Evolutionary conservation across 1,139 yeast species (phyloP), one percentile per base, ranked within the genome.

Genomic region (Candida mesenterica): DNA sequence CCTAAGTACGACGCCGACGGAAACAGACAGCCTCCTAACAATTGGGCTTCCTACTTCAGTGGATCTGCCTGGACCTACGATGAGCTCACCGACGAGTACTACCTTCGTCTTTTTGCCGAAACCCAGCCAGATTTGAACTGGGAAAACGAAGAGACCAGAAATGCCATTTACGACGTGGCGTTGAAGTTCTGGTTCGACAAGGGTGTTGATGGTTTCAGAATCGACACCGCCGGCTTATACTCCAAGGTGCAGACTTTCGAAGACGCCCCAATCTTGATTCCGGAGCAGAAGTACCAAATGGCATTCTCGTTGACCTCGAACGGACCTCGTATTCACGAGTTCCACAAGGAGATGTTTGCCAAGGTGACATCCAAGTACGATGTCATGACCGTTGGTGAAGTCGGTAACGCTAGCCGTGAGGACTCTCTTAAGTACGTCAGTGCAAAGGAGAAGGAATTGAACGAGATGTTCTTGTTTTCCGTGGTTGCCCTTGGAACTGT

Each of bases 81-180:
- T 49, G 79, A 72, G 40, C 28, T 36, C 4, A 74, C 81, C 6
- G 65, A 60, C 26, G 79, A 77, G 52, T 77, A 75, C 57, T 77
- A 75, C 52, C 61, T 77, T 42, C 72, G 67, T 37, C 57, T 75
- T 32, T 77, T 75, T 52, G 79, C 80, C 19, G 54, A 51, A 33
- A 53, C 70, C 22, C 82, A 77, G 52, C 82, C 82, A 12, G 82
- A 77, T 47, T 60, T 77, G 45, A 77, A 77, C 52, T 77, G 82
- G 82, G 82, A 76, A 48, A 75, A 68, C 46, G 71, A 65, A 43
- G 74, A 61, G 33, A 61, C 70, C 25, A 61, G 82, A 53, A 52
- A 68, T 12, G 81, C 78, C 20, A 70, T 77, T 38, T 72, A 75
- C 49, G 59, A 72, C 30, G 57, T 61, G 14, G 77, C 78, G 9